phyloP scores from a whole-genome alignment of 208 protist species.

The Crithidia mellificae region DNA sequence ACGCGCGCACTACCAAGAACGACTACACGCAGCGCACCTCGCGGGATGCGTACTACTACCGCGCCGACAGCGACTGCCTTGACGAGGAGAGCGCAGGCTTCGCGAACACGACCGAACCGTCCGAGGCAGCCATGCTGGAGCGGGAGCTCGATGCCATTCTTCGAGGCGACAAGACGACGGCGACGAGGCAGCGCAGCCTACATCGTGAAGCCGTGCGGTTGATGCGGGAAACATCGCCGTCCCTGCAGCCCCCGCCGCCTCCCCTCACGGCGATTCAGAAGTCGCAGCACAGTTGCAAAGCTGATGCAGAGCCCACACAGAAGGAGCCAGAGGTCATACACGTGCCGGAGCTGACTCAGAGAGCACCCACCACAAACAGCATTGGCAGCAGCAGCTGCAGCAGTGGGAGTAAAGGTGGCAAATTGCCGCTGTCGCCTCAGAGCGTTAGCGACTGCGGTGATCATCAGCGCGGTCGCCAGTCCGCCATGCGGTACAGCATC shows the following conservation, averaged over 20 bases:
- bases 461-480: background rate
- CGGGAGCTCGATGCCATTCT: constrained; percentile 24
- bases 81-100: background rate
- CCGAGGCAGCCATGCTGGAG: constrained; percentile 12
- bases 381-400: too few species aligned
- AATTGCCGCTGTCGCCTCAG: too few species aligned
- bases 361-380: too few species aligned
- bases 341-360: too few species aligned
- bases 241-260: background rate
- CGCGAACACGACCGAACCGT: background rate
- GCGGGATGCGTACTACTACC: constrained; percentile 26
- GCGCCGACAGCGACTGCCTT: background rate
- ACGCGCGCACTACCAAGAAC: background rate
- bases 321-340: too few species aligned
- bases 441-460: too few species aligned
- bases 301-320: too few species aligned
- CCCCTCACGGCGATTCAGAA: too few species aligned
- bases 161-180: background rate
- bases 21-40: constrained; percentile 1
- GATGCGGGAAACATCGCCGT: too few species aligned
- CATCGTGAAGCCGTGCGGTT: background rate
- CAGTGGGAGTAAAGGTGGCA: too few species aligned
- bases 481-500: constrained; percentile 25
- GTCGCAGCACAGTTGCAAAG: too few species aligned
- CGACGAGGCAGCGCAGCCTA: background rate